phyloP scores from a whole-genome alignment of 2,329 filamentous ascomycete genomes.

The Clarireedia monteithiana region DNA sequence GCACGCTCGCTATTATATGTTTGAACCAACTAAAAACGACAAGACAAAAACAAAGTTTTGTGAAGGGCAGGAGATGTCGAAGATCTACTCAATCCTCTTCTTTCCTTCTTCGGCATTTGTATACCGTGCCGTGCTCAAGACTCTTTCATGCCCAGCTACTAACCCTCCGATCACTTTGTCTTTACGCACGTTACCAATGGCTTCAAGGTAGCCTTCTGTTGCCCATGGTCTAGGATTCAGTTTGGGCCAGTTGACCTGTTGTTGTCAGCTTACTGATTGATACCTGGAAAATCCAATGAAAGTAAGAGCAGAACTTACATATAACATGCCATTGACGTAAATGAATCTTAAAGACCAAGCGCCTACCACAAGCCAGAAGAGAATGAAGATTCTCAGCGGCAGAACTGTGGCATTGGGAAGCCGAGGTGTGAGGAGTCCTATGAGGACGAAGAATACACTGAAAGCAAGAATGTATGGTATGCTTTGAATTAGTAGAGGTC shows the following conservation, averaged over 20 bases:
- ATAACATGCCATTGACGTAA: constrained; percentile 78
- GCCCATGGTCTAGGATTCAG: constrained; percentile 84
- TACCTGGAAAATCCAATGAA: background rate
- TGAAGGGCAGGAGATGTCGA: background rate
- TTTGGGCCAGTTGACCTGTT: constrained; percentile 94
- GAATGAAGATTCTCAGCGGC: constrained; percentile 72
- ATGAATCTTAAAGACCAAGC: constrained; percentile 73
- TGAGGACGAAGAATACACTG: constrained; percentile 73
- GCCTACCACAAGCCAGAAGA: constrained; percentile 67
- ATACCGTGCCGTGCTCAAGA: constrained; percentile 73
- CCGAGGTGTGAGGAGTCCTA: constrained; percentile 65
- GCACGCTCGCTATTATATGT: background rate
- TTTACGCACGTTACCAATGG: constrained; percentile 72
- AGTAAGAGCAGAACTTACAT: constrained; percentile 56
- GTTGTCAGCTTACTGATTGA: background rate
- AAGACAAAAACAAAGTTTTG: background rate
- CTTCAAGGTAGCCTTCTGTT: constrained; percentile 80
- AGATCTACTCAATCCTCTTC: constrained; percentile 73
- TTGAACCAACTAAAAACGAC: background rate
- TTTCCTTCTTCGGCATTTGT: constrained; percentile 92
- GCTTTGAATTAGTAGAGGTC: constrained; percentile 84
- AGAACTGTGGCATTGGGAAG: constrained; percentile 68
- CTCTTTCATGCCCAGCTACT: constrained; percentile 68
- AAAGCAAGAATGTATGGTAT: constrained; percentile 76
- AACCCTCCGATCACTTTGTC: constrained; percentile 74